Percentiles rank a stretch among this genome's conserved stretches.
These are phyloP conservation scores for Cyberlindnera amylophila DNA, from an alignment of 805 yeast species.

Conservation along the genomic window DNA sequence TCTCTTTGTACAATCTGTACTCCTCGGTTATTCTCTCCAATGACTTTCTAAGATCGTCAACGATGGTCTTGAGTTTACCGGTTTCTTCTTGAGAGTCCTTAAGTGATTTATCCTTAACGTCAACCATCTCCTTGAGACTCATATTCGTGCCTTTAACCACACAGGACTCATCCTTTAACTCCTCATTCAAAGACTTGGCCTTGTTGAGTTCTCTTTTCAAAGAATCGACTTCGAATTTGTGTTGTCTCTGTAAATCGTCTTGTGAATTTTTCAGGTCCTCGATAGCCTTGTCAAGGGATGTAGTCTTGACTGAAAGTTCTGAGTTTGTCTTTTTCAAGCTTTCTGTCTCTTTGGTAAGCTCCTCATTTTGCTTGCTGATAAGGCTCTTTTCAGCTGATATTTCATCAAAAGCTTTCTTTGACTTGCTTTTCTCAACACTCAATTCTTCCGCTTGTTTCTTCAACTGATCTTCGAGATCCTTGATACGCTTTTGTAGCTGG, in stretches of 20 bases:
- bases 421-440: background rate
- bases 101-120: slow-evolving; percentile 9
- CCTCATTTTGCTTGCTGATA: background rate
- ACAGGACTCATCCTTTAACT: slow-evolving; percentile 10
- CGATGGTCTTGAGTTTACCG: background rate
- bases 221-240: background rate
- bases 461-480: background rate
- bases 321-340: no score
- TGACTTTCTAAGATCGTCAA: slow-evolving; percentile 9
- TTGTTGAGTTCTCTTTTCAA: slow-evolving; percentile 2
- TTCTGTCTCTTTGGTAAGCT: no score
- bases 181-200: slow-evolving; percentile 7
- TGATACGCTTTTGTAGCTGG: background rate
- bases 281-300: no score
- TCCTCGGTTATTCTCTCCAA: background rate
- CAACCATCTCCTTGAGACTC: slow-evolving; percentile 16
- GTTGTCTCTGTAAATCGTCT: background rate
- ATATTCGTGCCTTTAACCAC: slow-evolving; percentile 11
- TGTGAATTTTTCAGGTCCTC: background rate
- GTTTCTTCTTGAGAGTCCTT: background rate
- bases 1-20: slow-evolving; percentile 4
- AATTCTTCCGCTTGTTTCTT: background rate
- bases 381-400: background rate
- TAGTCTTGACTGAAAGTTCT: no score
- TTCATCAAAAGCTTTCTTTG: background rate